These are phyloP conservation scores for Mangifera indica DNA, from an alignment of 345 rosid species.

Conservation along the genomic window DNA sequence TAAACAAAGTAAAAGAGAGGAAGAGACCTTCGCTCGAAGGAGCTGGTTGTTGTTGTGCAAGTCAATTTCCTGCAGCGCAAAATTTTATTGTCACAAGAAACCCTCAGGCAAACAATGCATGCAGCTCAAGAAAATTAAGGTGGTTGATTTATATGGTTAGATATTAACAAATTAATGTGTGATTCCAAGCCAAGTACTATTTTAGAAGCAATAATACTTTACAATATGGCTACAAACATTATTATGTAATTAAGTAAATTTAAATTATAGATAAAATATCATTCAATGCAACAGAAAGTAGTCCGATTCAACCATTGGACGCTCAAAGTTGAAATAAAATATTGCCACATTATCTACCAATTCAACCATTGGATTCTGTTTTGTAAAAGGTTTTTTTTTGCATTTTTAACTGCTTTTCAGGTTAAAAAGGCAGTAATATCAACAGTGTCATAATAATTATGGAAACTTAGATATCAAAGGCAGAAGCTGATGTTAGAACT, in stretches of 20 bases:
- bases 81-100: background rate
- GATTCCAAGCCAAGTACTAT: too few species aligned
- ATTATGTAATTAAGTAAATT: too few species aligned
- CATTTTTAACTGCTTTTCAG: background rate
- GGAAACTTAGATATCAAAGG: background rate
- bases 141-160: background rate
- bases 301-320: too few species aligned
- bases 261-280: too few species aligned
- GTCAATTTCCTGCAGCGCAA: slow-evolving; percentile 67
- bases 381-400: background rate
- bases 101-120: background rate
- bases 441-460: background rate
- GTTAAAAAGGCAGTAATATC: background rate
- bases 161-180: background rate
- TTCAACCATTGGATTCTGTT: too few species aligned
- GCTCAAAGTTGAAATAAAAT: too few species aligned
- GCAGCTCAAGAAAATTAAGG: background rate
- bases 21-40: slow-evolving; percentile 83
- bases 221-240: too few species aligned
- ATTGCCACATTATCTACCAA: too few species aligned
- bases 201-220: too few species aligned
- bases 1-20: slow-evolving; percentile 4
- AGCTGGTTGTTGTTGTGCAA: slow-evolving; percentile 92
- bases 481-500: slow-evolving; percentile 1
- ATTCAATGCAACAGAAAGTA: too few species aligned